phyloP scores from a whole-genome alignment of 2,329 filamentous ascomycete genomes.

The Neopestalotiopsis clavispora region DNA sequence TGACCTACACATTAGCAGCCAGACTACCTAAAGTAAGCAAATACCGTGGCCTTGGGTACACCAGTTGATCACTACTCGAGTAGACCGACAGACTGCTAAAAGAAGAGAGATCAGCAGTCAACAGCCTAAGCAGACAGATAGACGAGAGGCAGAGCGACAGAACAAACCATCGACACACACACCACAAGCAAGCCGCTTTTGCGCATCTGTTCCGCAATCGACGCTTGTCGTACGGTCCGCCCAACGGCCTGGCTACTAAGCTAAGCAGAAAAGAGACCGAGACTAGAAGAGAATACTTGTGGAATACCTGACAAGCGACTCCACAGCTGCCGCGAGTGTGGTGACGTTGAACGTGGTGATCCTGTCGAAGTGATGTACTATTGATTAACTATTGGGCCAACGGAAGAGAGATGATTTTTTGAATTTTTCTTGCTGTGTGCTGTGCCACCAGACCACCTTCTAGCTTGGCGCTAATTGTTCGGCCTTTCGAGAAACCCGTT shows the following conservation, averaged over 20 bases:
- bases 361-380: constrained; percentile 2
- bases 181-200: neutral
- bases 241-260: constrained; percentile 14
- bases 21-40: too few species aligned
- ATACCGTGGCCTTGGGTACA: neutral
- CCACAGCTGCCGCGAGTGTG: neutral
- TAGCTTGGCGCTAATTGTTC: constrained; percentile 4
- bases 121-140: neutral
- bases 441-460: neutral
- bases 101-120: neutral
- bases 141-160: too few species aligned
- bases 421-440: neutral
- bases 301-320: neutral
- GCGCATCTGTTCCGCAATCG: constrained; percentile 12
- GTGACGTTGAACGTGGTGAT: neutral
- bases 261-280: constrained; percentile 1
- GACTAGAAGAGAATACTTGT: constrained; percentile 5
- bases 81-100: neutral
- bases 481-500: neutral
- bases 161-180: too few species aligned
- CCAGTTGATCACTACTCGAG: neutral
- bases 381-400: constrained; percentile 10
- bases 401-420: neutral
- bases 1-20: too few species aligned
- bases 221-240: constrained; percentile 12